Conservation (phyloP, 2,329 filamentous ascomycete genomes). For the Calonectria henricotiae region DNA sequence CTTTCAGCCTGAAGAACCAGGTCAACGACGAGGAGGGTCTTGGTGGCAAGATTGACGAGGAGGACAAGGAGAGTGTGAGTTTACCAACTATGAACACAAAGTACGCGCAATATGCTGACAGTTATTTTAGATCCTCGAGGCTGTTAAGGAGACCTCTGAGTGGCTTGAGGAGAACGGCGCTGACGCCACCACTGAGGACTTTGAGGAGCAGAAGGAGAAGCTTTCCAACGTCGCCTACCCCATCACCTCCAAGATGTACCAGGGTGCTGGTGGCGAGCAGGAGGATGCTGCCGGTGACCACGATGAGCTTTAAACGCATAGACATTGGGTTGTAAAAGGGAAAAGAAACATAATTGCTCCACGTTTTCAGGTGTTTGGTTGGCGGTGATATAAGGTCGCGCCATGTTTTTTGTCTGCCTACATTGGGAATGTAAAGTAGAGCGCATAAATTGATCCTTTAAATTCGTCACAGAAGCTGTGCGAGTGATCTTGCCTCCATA, state of each 20-base stretch:
- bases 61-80: constrained; percentile 95
- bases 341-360: constrained; percentile 52
- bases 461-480: constrained; percentile 4
- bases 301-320: constrained; percentile 82
- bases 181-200: constrained; percentile 91
- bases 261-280: constrained; percentile 76
- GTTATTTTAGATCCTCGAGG: constrained; percentile 81
- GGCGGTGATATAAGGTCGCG: constrained; percentile 48
- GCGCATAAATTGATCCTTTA: constrained; percentile 49
- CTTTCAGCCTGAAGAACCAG: constrained; percentile 99
- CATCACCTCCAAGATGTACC: constrained; percentile 98
- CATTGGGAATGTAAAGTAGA: constrained; percentile 55
- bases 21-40: constrained; percentile 97
- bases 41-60: constrained; percentile 97
- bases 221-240: constrained; percentile 96
- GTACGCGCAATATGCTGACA: constrained; percentile 57
- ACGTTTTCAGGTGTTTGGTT: constrained; percentile 53
- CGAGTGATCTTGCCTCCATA: neutral
- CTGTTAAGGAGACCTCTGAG: constrained; percentile 96
- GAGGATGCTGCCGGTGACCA: constrained; percentile 83
- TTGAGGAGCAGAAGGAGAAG: constrained; percentile 99
- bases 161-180: constrained; percentile 97
- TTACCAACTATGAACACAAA: constrained; percentile 29
- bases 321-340: constrained; percentile 48
- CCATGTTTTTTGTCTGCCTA: constrained; percentile 45